A percentile compares a stretch with the other conserved stretches of the same genome.
These are phyloP conservation scores for Carex parvula DNA, from an alignment of 176 grass and related monocot genomes.

Conservation along the genomic window DNA sequence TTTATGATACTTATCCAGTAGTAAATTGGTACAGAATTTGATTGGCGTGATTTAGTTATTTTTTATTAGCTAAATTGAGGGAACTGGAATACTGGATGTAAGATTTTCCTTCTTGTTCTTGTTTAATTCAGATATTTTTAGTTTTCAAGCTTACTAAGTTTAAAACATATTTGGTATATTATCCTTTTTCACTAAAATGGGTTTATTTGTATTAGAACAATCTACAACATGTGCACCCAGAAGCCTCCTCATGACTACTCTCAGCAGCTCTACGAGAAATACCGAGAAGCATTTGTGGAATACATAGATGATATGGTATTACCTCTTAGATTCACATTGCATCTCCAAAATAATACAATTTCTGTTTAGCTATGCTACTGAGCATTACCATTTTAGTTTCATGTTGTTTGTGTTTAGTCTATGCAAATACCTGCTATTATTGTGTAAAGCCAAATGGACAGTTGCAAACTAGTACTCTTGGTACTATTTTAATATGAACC, in stretches of 20 bases:
- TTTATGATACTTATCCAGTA: background rate
- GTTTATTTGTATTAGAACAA: constrained; percentile 45
- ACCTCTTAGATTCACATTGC: background rate
- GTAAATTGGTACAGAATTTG: background rate
- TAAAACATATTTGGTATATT: background rate
- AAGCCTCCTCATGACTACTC: constrained; percentile 80
- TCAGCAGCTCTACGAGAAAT: constrained; percentile 93
- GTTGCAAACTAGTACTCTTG: background rate
- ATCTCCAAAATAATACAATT: background rate
- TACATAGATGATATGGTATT: constrained; percentile 67
- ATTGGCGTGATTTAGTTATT: background rate
- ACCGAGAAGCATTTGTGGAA: constrained; percentile 64
- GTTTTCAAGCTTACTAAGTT: background rate
- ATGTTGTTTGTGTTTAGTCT: background rate
- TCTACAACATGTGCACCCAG: constrained; percentile 97
- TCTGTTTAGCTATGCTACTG: background rate
- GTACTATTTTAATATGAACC: background rate
- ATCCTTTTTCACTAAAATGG: background rate
- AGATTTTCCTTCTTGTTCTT: background rate
- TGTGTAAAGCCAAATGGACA: background rate
- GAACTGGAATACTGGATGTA: background rate
- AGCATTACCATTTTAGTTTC: background rate
- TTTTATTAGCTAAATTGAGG: background rate
- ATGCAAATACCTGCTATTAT: background rate
- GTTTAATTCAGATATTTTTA: background rate